Evolutionary conservation across 2,329 filamentous ascomycete genomes (phyloP), one percentile per base, ranked within the genome.

Genomic region (Elsinoe fawcettii): DNA sequence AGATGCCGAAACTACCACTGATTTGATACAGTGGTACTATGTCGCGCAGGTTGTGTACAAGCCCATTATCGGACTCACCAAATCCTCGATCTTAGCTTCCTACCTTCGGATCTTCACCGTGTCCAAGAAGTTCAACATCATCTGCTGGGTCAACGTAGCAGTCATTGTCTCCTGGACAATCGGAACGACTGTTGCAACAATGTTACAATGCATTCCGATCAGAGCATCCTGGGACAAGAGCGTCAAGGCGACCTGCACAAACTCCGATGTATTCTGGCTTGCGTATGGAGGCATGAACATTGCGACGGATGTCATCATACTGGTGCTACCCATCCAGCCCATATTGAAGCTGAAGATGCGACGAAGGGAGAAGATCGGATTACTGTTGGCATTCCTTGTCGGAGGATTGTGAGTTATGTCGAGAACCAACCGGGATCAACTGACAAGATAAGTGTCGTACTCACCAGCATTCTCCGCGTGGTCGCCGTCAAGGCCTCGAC

Each of bases 241-340:
- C n/a, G n/a, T n/a, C n/a, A n/a, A n/a, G n/a, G n/a, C n/a, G n/a
- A 63, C 60, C 43, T 71, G 69, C 59, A 66, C 70, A 58, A 58
- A 66, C 41, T 60, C 58, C 3, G 59, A 60, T 30, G 58, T 49
- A 32, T 65, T 64, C 57, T 66, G 64, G 64, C 58, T 61, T n/a
- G 62, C 59, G 7, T 64, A 61, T 53, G 57, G 60, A 30, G 43
- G 22, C 8, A 37, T 58, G 12, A 69, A 69, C 49, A 64, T 65
- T 37, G 39, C 63, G 9, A 67, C 63, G 5, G 66, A 69, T 53
- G 57, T 66, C 34, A 47, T 66, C 18, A 61, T 68, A 9, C 58
- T 68, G 32, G 18, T 61, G 20, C 56, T 69, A 12, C 67, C 67
- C 3, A 61, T 67, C n/a, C 65, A 60, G 12, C 56, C 62, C 14